phyloP scores from a whole-genome alignment of 2,329 filamentous ascomycete genomes.

The Pezicula radicicola region DNA sequence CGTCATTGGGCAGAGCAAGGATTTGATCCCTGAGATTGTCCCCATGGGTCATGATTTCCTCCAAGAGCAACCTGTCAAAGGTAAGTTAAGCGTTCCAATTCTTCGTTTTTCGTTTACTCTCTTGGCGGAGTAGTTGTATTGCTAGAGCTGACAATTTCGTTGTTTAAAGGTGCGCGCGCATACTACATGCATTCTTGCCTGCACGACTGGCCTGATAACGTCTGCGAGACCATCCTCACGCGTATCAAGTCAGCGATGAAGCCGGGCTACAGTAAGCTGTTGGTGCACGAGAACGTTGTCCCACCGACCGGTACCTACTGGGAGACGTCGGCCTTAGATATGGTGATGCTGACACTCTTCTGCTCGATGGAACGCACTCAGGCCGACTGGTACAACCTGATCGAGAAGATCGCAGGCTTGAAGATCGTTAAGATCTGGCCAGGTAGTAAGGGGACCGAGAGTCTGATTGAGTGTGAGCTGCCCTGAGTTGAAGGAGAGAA shows the following conservation, averaged over 20 bases:
- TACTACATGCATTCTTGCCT: slow-evolving; percentile 26
- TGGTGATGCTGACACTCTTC: slow-evolving; percentile 20
- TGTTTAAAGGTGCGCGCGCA: not conserved
- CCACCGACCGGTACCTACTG: slow-evolving; percentile 5
- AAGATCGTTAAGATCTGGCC: slow-evolving; percentile 7
- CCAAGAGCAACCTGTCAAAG: slow-evolving; percentile 24
- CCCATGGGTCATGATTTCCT: slow-evolving; percentile 29
- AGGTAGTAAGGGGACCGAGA: slow-evolving; percentile 2
- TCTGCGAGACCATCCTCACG: slow-evolving; percentile 19
- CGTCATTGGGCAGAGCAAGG: not conserved
- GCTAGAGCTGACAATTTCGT: not conserved
- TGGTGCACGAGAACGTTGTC: slow-evolving; percentile 10
- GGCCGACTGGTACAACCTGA: slow-evolving; percentile 14
- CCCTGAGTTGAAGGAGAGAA: not conserved
- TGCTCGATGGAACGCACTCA: slow-evolving; percentile 16
- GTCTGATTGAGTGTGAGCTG: slow-evolving; percentile 10
- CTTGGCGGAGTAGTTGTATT: not conserved
- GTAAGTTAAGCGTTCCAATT: not conserved
- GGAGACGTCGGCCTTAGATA: slow-evolving; percentile 14
- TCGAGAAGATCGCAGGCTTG: slow-evolving; percentile 14
- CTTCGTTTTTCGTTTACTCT: not conserved
- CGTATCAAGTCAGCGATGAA: slow-evolving; percentile 17
- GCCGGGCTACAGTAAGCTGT: slow-evolving; percentile 15
- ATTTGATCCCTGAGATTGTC: slow-evolving; percentile 15
- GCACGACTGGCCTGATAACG: slow-evolving; percentile 29